Conservation (phyloP, 192 early-diverging fungal species). For the Coemansia sp. region DNA sequence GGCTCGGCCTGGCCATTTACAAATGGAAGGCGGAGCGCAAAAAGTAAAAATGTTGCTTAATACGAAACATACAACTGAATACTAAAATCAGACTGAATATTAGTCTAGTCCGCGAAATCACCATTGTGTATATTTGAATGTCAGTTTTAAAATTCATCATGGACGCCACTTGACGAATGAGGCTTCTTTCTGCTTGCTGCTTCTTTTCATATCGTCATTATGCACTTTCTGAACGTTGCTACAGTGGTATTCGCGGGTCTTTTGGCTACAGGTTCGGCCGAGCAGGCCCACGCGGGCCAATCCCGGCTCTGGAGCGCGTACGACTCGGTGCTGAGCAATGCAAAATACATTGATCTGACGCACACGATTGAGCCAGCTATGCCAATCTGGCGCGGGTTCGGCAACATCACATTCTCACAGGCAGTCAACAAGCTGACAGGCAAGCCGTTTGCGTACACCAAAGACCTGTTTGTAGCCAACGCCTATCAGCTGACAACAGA, state of each 20-base stretch:
- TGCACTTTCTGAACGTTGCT: constrained; percentile 1
- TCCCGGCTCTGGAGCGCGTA: constrained; percentile 30
- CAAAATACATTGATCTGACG: constrained; percentile 55
- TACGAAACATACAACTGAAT: not conserved
- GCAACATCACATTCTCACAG: constrained; percentile 48
- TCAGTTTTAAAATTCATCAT: not conserved
- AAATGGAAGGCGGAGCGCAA: constrained; percentile 92
- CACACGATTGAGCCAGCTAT: constrained; percentile 56
- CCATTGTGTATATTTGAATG: not conserved
- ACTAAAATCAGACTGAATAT: not conserved
- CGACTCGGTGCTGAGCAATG: constrained; percentile 24
- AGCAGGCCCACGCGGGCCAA: not conserved
- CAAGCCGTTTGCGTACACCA: constrained; percentile 44
- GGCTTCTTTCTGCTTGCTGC: not conserved
- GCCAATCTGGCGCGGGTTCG: constrained; percentile 59
- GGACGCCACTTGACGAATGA: not conserved
- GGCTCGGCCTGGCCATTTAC: constrained; percentile 78
- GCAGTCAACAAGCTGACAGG: constrained; percentile 46
- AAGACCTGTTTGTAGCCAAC: constrained; percentile 50
- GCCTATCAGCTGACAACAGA: constrained; percentile 56
- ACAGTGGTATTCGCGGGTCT: not conserved
- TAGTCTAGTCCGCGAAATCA: not conserved
- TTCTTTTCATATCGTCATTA: not conserved
- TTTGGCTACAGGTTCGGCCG: not conserved
- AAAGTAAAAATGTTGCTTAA: constrained; percentile 57